Evolutionary conservation across 73 alveolate genomes (phyloP).

Genomic region (Paramecium pentaurelia): DNA sequence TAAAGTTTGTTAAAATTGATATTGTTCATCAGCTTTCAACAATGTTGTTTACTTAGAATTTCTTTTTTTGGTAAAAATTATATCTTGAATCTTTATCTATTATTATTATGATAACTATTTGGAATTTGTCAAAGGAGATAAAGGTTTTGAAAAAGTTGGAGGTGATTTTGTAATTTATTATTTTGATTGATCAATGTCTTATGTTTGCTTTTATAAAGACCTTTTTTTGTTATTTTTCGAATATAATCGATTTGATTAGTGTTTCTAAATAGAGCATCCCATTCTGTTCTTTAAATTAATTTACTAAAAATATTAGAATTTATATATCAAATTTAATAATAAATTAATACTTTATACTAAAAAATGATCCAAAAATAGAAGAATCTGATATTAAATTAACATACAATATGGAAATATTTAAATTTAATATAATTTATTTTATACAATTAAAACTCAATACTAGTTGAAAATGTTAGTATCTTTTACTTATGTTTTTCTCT

Average conservation of each 20-base stretch:
- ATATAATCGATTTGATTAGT: background rate
- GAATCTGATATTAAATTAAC: too few relatives aligned
- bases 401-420: too few relatives aligned
- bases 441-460: background rate
- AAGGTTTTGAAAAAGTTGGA: background rate
- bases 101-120: background rate
- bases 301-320: background rate
- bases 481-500: background rate
- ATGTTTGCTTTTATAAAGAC: background rate
- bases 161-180: background rate
- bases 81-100: background rate
- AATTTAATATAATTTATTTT: background rate
- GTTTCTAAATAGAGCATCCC: background rate
- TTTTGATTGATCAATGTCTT: background rate
- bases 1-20: background rate
- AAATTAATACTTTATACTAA: background rate
- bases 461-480: background rate
- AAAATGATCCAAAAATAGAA: too few relatives aligned
- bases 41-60: background rate
- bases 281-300: background rate
- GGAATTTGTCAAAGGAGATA: background rate
- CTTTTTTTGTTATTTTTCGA: background rate
- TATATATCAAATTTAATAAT: background rate
- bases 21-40: background rate
- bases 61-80: background rate